Percentiles rank a stretch among this genome's conserved stretches.
These are phyloP conservation scores for Dothideomycetes sp. DNA, from an alignment of 2,329 filamentous ascomycete species.

Conservation along the genomic window DNA sequence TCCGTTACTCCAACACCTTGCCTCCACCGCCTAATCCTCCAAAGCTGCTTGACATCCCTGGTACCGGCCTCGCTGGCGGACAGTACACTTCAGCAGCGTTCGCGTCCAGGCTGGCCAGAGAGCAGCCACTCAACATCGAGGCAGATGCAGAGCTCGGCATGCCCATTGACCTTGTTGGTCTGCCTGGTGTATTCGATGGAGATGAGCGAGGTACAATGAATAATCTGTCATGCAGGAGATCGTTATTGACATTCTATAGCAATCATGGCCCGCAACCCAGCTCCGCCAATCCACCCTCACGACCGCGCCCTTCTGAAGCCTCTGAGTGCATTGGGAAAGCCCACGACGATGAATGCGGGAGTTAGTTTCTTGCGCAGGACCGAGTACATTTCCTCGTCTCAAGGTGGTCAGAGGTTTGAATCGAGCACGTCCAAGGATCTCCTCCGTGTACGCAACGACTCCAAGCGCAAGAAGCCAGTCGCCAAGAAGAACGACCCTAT, in stretches of 20 bases:
- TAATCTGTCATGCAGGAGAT: too few species aligned
- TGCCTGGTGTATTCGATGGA: slow-evolving; percentile 88
- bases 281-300: slow-evolving; percentile 65
- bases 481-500: slow-evolving; percentile 45
- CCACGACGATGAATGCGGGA: slow-evolving; percentile 60
- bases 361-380: slow-evolving; percentile 93
- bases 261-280: slow-evolving; percentile 57
- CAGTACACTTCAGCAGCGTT: slow-evolving; percentile 88
- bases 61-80: slow-evolving; percentile 73
- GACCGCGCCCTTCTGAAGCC: slow-evolving; percentile 77
- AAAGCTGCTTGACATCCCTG: slow-evolving; percentile 94
- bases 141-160: slow-evolving; percentile 96
- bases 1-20: slow-evolving; percentile 90
- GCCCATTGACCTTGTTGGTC: slow-evolving; percentile 89
- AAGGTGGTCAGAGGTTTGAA: slow-evolving; percentile 32
- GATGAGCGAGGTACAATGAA: slow-evolving; percentile 74
- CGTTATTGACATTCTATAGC: slow-evolving; percentile 13
- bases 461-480: slow-evolving; percentile 23
- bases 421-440: slow-evolving; percentile 44
- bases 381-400: slow-evolving; percentile 69
- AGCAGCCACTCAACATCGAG: slow-evolving; percentile 92
- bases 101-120: slow-evolving; percentile 75
- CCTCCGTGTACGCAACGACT: slow-evolving; percentile 30
- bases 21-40: slow-evolving; percentile 89
- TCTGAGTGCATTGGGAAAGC: slow-evolving; percentile 74